Conservation (phyloP, 2,329 filamentous ascomycete genomes). For the Neoscytalidium dimidiatum region DNA sequence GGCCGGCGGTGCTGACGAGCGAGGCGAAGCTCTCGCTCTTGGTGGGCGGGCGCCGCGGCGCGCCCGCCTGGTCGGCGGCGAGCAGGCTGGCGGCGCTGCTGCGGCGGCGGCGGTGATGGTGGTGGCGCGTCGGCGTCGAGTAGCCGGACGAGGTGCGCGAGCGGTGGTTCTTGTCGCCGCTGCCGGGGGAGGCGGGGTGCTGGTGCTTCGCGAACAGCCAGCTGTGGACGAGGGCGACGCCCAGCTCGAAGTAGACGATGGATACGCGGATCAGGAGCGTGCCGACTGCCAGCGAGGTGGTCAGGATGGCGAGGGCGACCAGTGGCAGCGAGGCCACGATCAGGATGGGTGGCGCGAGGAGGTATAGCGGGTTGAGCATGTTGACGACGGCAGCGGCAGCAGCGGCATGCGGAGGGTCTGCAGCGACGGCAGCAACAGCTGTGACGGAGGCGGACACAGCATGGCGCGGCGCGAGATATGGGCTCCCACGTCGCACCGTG, state of each 20-base stretch:
- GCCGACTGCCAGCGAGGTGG: conserved; percentile 40
- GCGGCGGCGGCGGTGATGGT: conserved; percentile 17
- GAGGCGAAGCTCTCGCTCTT: conserved; percentile 38
- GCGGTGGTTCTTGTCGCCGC: conserved; percentile 23
- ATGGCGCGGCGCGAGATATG: conserved; percentile 9
- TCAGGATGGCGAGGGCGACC: conserved; percentile 39
- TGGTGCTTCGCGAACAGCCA: conserved; percentile 30
- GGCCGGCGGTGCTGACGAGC: conserved; percentile 34
- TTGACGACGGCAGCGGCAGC: neutral
- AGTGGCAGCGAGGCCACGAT: conserved; percentile 42
- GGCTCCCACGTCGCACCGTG: neutral
- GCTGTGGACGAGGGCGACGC: conserved; percentile 40
- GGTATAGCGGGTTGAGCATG: conserved; percentile 28
- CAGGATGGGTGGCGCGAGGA: conserved; percentile 38
- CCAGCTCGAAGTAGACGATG: conserved; percentile 46
- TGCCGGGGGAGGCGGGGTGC: conserved; percentile 22
- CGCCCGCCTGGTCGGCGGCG: conserved; percentile 18
- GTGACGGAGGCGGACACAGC: neutral
- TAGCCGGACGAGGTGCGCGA: conserved; percentile 23
- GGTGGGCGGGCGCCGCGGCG: conserved; percentile 23
- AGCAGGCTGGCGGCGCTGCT: conserved; percentile 20
- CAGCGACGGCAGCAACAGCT: neutral
- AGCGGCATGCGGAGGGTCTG: neutral
- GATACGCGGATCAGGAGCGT: conserved; percentile 42
- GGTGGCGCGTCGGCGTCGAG: conserved; percentile 12